Conservation (phyloP, 2,329 filamentous ascomycete species). For the Trichoderma sp. region DNA sequence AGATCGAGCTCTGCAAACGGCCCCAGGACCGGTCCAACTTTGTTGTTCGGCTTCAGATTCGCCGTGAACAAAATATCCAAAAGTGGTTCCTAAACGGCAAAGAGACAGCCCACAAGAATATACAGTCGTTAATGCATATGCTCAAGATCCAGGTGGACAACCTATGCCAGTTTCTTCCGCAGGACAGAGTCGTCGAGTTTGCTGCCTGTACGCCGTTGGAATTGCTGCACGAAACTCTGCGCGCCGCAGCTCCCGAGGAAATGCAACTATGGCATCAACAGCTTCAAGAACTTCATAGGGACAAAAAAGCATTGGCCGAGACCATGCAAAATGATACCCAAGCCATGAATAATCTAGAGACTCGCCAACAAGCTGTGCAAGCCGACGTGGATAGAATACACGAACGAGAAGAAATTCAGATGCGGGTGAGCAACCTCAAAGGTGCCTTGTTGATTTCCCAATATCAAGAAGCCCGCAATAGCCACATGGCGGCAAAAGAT, state of each 20-base stretch:
- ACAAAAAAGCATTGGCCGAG: conserved; percentile 61
- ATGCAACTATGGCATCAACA: conserved; percentile 76
- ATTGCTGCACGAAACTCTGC: conserved; percentile 78
- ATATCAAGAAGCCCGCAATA: conserved; percentile 55
- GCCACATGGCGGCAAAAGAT: conserved; percentile 51
- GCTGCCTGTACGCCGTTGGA: conserved; percentile 78
- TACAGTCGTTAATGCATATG: conserved; percentile 64
- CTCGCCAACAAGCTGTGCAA: conserved; percentile 69
- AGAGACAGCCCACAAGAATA: conserved; percentile 56
- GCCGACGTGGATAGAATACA: conserved; percentile 79
- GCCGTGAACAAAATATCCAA: conserved; percentile 75
- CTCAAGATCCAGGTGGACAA: conserved; percentile 97
- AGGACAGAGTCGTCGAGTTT: conserved; percentile 94
- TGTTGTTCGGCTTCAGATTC: conserved; percentile 72
- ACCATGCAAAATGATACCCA: conserved; percentile 59
- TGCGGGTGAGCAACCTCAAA: conserved; percentile 62
- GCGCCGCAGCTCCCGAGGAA: conserved; percentile 77
- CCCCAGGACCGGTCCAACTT: conserved; percentile 61
- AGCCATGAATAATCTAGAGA: conserved; percentile 63
- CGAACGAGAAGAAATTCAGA: conserved; percentile 67
- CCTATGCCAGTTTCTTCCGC: conserved; percentile 92
- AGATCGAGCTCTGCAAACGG: conserved; percentile 79
- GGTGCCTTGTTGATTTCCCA: conserved; percentile 62
- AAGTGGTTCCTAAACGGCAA: conserved; percentile 75
- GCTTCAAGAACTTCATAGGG: conserved; percentile 66